Conservation (phyloP, 2,329 filamentous ascomycete genomes). For the Epichloe hybrida region DNA sequence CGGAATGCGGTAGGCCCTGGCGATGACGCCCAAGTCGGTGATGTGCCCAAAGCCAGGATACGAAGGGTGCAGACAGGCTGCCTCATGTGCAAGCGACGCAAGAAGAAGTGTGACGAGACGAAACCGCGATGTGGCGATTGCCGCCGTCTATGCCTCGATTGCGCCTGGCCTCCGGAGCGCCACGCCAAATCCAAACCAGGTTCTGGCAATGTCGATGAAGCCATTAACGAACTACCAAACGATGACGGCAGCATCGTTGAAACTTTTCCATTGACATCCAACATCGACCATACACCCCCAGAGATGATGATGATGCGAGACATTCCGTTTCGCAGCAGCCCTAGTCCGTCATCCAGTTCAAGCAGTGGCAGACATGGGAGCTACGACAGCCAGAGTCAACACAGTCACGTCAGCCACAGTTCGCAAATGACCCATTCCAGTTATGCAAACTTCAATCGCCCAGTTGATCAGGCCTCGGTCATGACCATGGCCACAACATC, state of each 20-base stretch:
- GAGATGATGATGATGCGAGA: conserved; percentile 6
- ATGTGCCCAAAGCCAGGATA: conserved; percentile 20
- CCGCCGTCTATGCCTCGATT: conserved; percentile 20
- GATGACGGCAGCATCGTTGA: background rate
- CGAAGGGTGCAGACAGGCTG: conserved; percentile 26
- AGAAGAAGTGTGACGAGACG: conserved; percentile 34
- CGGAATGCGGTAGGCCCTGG: conserved; percentile 10
- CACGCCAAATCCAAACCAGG: conserved; percentile 8
- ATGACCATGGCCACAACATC: conserved; percentile 5
- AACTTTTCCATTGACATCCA: background rate
- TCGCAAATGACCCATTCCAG: background rate
- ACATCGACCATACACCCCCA: background rate
- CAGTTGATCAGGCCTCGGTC: conserved; percentile 1
- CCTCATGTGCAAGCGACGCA: conserved; percentile 30
- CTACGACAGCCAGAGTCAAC: conserved; percentile 8
- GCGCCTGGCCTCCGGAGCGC: conserved; percentile 17
- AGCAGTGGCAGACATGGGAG: conserved; percentile 7
- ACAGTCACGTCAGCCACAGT: conserved; percentile 3
- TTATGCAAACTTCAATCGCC: conserved; percentile 3
- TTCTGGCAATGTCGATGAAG: conserved; percentile 4
- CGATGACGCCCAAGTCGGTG: conserved; percentile 5
- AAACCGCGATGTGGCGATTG: conserved; percentile 29
- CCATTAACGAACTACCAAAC: background rate
- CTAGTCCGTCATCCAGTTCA: conserved; percentile 11
- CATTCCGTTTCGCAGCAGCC: conserved; percentile 10